Percentiles rank a stretch among this genome's conserved stretches.
These are phyloP conservation scores for Plasmodium relictum DNA, from an alignment of 169 alveolate species.

Conservation along the genomic window DNA sequence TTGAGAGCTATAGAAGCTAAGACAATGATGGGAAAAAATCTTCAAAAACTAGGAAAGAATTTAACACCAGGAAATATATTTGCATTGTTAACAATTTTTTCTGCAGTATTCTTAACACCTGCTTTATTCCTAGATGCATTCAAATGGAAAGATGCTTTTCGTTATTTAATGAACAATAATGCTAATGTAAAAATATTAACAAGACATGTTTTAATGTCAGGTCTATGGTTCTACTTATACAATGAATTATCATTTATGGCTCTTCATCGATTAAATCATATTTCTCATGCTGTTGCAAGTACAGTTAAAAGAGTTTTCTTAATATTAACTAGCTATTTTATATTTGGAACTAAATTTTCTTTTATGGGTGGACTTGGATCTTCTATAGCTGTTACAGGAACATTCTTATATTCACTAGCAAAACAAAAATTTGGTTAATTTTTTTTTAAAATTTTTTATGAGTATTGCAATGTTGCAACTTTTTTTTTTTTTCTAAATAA, in stretches of 20 bases:
- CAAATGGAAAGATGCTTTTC: slow-evolving; percentile 65
- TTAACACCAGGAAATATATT: slow-evolving; percentile 81
- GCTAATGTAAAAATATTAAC: slow-evolving; percentile 45
- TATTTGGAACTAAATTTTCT: slow-evolving; percentile 82
- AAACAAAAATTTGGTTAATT: slow-evolving; percentile 77
- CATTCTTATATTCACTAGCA: slow-evolving; percentile 82
- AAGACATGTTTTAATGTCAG: slow-evolving; percentile 80
- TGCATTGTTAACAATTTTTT: slow-evolving; percentile 76
- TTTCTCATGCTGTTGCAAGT: slow-evolving; percentile 88
- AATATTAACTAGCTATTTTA: slow-evolving; percentile 78
- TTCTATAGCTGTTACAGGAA: slow-evolving; percentile 86
- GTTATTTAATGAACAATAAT: slow-evolving; percentile 45
- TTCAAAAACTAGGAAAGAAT: slow-evolving; percentile 81
- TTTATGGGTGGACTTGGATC: slow-evolving; percentile 84
- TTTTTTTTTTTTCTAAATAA: background rate
- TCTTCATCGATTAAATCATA: slow-evolving; percentile 83
- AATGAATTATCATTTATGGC: slow-evolving; percentile 84
- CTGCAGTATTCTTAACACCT: slow-evolving; percentile 83
- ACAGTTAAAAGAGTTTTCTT: slow-evolving; percentile 84
- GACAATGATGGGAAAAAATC: slow-evolving; percentile 81
- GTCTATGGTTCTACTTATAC: slow-evolving; percentile 79
- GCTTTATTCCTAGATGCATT: slow-evolving; percentile 72
- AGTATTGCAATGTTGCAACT: slow-evolving; percentile 13
- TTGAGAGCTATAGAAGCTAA: slow-evolving; percentile 83
- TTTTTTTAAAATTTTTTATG: background rate